phyloP scores from a whole-genome alignment of 805 yeast species.

The Metschnikowia baotianmanensis region DNA sequence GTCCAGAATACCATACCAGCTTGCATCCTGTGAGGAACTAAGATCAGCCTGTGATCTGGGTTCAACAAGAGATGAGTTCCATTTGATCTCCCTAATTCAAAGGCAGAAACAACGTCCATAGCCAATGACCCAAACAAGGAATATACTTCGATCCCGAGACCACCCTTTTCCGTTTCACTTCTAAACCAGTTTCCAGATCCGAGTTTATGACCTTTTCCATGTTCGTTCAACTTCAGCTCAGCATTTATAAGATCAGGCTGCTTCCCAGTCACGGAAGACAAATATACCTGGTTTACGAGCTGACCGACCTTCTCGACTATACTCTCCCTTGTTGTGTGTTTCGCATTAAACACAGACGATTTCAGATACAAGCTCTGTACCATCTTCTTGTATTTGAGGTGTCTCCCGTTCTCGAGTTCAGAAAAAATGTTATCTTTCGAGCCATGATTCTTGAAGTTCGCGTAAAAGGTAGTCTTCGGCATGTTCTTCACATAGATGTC shows the following conservation, averaged over 20 bases:
- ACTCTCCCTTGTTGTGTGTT: constrained; percentile 26
- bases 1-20: constrained; percentile 67
- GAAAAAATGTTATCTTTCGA: constrained; percentile 55
- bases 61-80: constrained; percentile 45
- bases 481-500: constrained; percentile 56
- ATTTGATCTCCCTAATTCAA: constrained; percentile 52
- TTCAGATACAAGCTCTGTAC: constrained; percentile 35
- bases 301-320: constrained; percentile 28
- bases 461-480: constrained; percentile 58
- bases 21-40: constrained; percentile 45
- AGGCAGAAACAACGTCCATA: constrained; percentile 64
- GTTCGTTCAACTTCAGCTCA: constrained; percentile 28
- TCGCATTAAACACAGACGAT: constrained; percentile 31
- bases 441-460: constrained; percentile 59
- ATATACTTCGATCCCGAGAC: constrained; percentile 53
- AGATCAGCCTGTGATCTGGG: constrained; percentile 37
- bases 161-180: constrained; percentile 16
- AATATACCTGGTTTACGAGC: constrained; percentile 26
- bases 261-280: constrained; percentile 29
- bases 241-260: constrained; percentile 37
- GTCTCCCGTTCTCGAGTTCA: constrained; percentile 42
- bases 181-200: constrained; percentile 33
- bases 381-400: constrained; percentile 29
- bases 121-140: constrained; percentile 66
- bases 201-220: constrained; percentile 31